These are phyloP conservation scores for Piromyces finnis DNA, from an alignment of 192 early-diverging fungal genomes.

Conservation along the genomic window DNA sequence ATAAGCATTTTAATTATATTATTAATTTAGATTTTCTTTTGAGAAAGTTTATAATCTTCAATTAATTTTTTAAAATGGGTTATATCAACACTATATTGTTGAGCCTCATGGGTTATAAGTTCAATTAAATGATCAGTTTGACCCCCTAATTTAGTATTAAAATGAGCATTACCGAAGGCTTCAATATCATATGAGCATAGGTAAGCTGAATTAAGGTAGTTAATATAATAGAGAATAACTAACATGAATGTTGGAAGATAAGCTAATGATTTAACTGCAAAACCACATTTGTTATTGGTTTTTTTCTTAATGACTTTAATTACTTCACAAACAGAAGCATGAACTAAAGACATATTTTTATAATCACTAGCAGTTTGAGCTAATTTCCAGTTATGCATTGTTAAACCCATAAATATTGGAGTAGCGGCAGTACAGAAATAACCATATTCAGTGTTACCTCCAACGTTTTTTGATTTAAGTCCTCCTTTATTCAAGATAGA, in stretches of 20 bases:
- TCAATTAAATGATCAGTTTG: neutral
- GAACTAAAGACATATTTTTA: neutral
- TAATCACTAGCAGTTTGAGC: neutral
- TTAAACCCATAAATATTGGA: too few relatives aligned
- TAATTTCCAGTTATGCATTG: neutral
- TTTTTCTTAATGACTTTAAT: neutral
- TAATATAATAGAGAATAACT: neutral
- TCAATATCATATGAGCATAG: neutral
- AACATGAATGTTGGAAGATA: neutral
- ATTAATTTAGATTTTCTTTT: too few relatives aligned
- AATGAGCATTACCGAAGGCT: neutral
- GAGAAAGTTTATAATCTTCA: too few relatives aligned
- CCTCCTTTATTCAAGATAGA: neutral
- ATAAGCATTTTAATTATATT: too few relatives aligned
- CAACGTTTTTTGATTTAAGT: too few relatives aligned
- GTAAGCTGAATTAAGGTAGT: too few relatives aligned
- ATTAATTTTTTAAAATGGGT: too few relatives aligned
- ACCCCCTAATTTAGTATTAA: neutral
- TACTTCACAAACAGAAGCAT: neutral
- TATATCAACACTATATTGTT: too few relatives aligned
- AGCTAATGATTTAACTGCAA: neutral
- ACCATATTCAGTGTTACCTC: neutral
- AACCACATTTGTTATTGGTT: neutral
- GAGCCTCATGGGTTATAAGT: too few relatives aligned
- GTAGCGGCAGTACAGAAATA: too few relatives aligned